Evolutionary conservation across 345 rosid genomes (phyloP).

Genomic region (Garcia nutans): DNA sequence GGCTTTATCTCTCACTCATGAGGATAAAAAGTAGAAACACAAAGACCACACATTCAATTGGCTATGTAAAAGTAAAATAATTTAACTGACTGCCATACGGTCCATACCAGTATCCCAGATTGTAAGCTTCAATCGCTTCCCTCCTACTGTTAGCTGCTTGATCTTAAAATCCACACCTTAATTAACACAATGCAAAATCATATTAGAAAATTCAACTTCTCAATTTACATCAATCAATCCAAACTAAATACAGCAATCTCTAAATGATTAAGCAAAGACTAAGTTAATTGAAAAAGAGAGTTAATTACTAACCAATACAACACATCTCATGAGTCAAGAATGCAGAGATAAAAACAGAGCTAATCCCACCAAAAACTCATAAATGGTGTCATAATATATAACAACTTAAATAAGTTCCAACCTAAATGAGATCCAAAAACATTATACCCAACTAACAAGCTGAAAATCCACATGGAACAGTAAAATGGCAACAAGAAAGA

Average conservation of each 20-base stretch:
- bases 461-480: background rate
- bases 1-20: background rate
- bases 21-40: background rate
- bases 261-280: background rate
- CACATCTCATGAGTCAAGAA: background rate
- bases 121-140: conserved; percentile 83
- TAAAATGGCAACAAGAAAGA: background rate
- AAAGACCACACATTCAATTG: background rate
- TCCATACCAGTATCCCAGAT: conserved; percentile 99
- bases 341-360: background rate
- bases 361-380: conserved; percentile 1
- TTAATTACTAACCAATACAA: background rate
- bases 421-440: conserved; percentile 14
- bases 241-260: conserved; percentile 4
- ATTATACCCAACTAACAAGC: background rate
- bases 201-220: background rate
- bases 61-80: background rate
- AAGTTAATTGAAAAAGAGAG: background rate
- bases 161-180: conserved; percentile 97
- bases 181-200: conserved; percentile 20
- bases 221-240: background rate
- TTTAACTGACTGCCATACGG: conserved; percentile 17
- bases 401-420: background rate
- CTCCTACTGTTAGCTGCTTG: conserved; percentile 75
- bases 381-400: background rate